These are phyloP conservation scores for Acacia concinna DNA, from an alignment of 331 rosid species.

Conservation along the genomic window DNA sequence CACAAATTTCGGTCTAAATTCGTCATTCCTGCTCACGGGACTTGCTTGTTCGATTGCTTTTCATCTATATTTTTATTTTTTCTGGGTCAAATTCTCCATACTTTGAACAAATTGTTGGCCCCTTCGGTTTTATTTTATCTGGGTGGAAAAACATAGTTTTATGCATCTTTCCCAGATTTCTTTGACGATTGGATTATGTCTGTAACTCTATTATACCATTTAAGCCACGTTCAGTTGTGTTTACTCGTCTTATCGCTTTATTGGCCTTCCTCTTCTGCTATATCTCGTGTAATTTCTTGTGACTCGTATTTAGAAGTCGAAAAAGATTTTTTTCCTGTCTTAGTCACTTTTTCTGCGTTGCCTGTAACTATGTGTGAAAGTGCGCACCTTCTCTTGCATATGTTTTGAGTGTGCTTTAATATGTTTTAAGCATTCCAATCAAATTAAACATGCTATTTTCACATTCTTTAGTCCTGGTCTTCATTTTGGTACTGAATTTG, in stretches of 20 bases:
- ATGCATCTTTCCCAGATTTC: background rate
- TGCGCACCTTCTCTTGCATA: background rate
- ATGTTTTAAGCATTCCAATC: no score
- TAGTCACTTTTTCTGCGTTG: background rate
- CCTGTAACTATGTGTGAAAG: background rate
- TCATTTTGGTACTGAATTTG: background rate
- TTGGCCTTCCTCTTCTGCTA: background rate
- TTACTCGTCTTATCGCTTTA: background rate
- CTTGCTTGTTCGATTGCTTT: background rate
- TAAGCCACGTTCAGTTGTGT: background rate
- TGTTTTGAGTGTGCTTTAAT: background rate
- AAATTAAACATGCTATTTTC: background rate
- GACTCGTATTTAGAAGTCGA: background rate
- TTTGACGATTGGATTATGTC: background rate
- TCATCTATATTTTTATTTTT: background rate
- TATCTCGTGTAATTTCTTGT: background rate
- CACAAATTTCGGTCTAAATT: background rate
- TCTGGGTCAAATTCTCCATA: background rate
- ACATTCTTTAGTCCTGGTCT: background rate
- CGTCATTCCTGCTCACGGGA: background rate
- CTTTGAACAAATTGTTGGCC: background rate
- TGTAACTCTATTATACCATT: conserved; percentile 2
- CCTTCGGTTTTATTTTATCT: background rate
- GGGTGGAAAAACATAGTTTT: background rate
- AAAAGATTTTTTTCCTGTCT: background rate